Percentiles rank a stretch among this genome's conserved stretches.
These are phyloP conservation scores for Cladosporium sp. DNA, from an alignment of 2,329 filamentous ascomycete species.

Conservation along the genomic window DNA sequence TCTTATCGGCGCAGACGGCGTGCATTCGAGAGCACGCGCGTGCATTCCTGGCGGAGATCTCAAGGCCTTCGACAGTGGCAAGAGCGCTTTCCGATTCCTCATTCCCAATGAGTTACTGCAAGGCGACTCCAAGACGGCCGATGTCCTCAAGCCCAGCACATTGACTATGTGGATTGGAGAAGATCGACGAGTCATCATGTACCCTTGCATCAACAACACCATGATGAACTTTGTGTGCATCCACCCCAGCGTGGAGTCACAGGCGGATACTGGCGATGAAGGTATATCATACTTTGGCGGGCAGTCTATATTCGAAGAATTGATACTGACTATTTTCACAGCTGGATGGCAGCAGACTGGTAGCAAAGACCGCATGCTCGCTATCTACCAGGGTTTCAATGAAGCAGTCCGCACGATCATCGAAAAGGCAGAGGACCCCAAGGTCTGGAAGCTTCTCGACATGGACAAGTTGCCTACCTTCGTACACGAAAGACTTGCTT, in stretches of 20 bases:
- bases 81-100: conserved; percentile 60
- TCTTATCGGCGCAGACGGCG: conserved; percentile 37
- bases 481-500: conserved; percentile 54
- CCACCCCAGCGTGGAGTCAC: conserved; percentile 39
- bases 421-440: conserved; percentile 39
- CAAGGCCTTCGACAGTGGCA: conserved; percentile 44
- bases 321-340: conserved; percentile 1
- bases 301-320: background rate
- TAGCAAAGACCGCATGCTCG: conserved; percentile 41
- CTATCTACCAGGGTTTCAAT: conserved; percentile 43
- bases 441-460: conserved; percentile 61
- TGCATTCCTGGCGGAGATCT: conserved; percentile 26
- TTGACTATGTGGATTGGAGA: conserved; percentile 47
- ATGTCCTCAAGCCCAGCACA: conserved; percentile 33
- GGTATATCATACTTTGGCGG: conserved; percentile 5
- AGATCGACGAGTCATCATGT: conserved; percentile 50
- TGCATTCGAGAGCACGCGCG: conserved; percentile 30
- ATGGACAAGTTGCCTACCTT: conserved; percentile 61
- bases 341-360: conserved; percentile 41
- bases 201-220: conserved; percentile 49
- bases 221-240: conserved; percentile 50
- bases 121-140: conserved; percentile 41
- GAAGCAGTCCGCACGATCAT: conserved; percentile 39
- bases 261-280: conserved; percentile 21
- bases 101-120: conserved; percentile 47